phyloP scores from a whole-genome alignment of 495 filamentous ascomycete species.

The Filosporella fistucella region DNA sequence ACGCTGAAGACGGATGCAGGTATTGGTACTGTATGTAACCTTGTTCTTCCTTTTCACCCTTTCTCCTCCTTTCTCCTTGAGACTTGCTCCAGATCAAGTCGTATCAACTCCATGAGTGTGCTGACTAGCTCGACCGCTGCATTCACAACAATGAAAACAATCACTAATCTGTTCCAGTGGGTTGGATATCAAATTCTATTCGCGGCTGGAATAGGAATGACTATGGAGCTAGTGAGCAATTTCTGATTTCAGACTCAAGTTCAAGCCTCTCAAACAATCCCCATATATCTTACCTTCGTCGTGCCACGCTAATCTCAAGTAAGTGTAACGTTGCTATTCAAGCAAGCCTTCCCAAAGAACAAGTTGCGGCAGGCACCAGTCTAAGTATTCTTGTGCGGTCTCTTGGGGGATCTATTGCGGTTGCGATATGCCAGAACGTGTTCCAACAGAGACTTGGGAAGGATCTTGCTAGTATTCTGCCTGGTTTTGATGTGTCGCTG shows the following conservation, averaged over 20 bases:
- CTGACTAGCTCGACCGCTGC: too few species aligned
- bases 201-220: not conserved
- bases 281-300: too few species aligned
- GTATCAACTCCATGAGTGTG: too few species aligned
- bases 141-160: slow-evolving; percentile 45
- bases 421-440: not conserved
- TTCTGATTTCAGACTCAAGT: too few species aligned
- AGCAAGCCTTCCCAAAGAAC: not conserved
- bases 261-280: too few species aligned
- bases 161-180: slow-evolving; percentile 37
- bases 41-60: not conserved
- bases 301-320: too few species aligned
- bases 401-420: not conserved
- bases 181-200: not conserved
- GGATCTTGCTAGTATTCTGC: not conserved
- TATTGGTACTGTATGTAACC: too few species aligned
- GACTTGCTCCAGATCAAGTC: too few species aligned
- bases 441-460: not conserved
- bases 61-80: too few species aligned
- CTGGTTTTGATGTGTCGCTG: not conserved
- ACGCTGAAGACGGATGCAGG: not conserved
- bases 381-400: not conserved
- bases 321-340: not conserved
- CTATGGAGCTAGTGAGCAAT: too few species aligned
- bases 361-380: not conserved